Base-by-base conservation (phyloP, 345 rosid genomes). In the Mangifera indica region DNA sequence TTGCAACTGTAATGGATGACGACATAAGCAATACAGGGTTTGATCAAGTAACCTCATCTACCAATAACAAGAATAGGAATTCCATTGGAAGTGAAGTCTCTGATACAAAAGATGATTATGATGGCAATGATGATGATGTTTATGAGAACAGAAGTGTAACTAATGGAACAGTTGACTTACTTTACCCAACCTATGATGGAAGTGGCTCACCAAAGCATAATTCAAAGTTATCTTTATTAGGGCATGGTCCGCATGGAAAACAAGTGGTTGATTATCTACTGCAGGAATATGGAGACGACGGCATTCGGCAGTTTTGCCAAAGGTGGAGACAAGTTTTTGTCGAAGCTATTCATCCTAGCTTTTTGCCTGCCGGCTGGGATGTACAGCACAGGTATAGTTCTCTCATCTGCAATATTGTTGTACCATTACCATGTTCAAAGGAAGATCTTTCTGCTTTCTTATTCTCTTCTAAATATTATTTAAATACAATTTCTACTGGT, bases 241-340 rank as follows among this genome's bases (percentile, higher is more conserved):
- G 99, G 76, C 99, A 92, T 84, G 99, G 99, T 67, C 98, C 97
- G 1, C 97, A 92, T 60, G 99, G 99, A 62, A 86, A 89, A 77
- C 92, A 86, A 79, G 93, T 91, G 65, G 98, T 95, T 9, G 92
- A 89, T 78, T 80, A 78, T 75, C 69, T 95, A 44, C 67, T 95
- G 57, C 79, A 58, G 68, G 85, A 88, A 77, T 66, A 73, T 48
- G 97, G 96, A 54, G 99, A 92, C 51, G 89, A 84, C 29, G 99
- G 99, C 24, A 77, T 92, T 70, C 54, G 75, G 3, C 78, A 89
- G 49, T 92, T 95, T 79, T 92, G 99, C 82, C 97, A 87, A 75
- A 86, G 89, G 64, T 92, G 99, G 99, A 88, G 99, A 82, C 88
- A 89, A 77, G 97, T 86, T 54, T 95, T 95, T 72, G 96, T 95